These are phyloP conservation scores for Setaria italica DNA, from an alignment of 202 grass and related monocot species.

Conservation along the genomic window DNA sequence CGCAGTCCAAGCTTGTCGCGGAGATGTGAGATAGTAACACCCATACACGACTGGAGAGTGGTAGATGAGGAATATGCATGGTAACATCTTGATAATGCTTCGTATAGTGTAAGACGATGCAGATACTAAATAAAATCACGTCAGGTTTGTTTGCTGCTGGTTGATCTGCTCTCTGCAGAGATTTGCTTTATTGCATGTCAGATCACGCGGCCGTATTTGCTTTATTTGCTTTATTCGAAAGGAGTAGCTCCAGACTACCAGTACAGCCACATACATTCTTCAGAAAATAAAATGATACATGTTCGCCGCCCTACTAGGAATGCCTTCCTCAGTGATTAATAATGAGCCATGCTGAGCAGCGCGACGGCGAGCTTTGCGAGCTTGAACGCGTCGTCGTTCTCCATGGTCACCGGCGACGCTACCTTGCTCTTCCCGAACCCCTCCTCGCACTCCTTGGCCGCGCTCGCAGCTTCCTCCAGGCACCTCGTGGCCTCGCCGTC, in stretches of 20 bases:
- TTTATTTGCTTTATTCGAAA: not conserved
- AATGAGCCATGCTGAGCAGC: not conserved
- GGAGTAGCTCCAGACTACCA: not conserved
- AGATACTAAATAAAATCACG: constrained; percentile 43
- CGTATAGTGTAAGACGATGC: constrained; percentile 2
- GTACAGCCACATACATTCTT: not conserved
- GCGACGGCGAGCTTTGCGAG: constrained; percentile 26
- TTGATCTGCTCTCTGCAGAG: not conserved
- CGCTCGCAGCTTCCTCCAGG: constrained; percentile 2
- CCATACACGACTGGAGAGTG: no score
- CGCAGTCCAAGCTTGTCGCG: constrained; percentile 43
- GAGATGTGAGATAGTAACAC: constrained; percentile 59
- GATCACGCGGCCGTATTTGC: not conserved
- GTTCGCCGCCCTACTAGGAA: not conserved
- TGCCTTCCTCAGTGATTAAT: not conserved
- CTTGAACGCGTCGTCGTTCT: constrained; percentile 10
- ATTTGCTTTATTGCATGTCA: not conserved
- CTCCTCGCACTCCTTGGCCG: not conserved
- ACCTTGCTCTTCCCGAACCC: not conserved
- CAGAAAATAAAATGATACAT: not conserved
- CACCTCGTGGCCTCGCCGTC: not conserved
- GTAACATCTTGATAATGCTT: constrained; percentile 3
- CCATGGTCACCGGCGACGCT: not conserved
- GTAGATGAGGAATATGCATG: not conserved
- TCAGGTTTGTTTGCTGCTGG: not conserved